A percentile compares a stretch with the other conserved stretches of the same genome.
These are phyloP conservation scores for Paradendryphiella salina DNA, from an alignment of 2,329 filamentous ascomycete species.

Conservation along the genomic window DNA sequence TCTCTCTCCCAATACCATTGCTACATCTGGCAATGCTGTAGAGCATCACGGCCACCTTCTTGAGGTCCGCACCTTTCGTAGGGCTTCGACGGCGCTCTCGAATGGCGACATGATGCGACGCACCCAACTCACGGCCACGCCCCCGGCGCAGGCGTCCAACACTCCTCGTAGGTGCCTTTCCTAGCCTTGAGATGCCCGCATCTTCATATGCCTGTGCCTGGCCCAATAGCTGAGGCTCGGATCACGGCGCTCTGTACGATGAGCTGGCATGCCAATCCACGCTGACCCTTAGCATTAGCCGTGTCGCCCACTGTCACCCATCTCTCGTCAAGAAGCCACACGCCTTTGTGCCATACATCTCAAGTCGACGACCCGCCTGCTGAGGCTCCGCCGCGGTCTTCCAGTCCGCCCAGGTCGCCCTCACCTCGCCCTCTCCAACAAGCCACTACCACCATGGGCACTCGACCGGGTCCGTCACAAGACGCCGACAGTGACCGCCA, in stretches of 20 bases:
- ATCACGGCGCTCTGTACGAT: slow-evolving; percentile 47
- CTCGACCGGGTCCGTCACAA: slow-evolving; percentile 40
- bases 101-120: slow-evolving; percentile 45
- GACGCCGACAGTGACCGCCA: slow-evolving; percentile 21
- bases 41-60: slow-evolving; percentile 9
- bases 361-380: slow-evolving; percentile 55
- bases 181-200: not conserved
- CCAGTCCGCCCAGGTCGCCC: slow-evolving; percentile 58
- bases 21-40: slow-evolving; percentile 28
- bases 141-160: slow-evolving; percentile 60
- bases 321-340: slow-evolving; percentile 59
- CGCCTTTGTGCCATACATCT: slow-evolving; percentile 56
- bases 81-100: slow-evolving; percentile 15
- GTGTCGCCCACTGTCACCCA: slow-evolving; percentile 57
- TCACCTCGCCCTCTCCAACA: slow-evolving; percentile 35
- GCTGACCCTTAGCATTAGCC: slow-evolving; percentile 49
- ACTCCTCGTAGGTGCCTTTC: slow-evolving; percentile 60
- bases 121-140: slow-evolving; percentile 53
- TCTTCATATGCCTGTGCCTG: not conserved
- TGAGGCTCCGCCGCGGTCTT: slow-evolving; percentile 58
- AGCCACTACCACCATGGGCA: slow-evolving; percentile 40
- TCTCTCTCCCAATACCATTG: slow-evolving; percentile 22
- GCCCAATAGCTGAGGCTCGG: slow-evolving; percentile 35
- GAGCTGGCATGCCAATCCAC: slow-evolving; percentile 45
- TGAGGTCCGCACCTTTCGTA: slow-evolving; percentile 10